Base-by-base conservation (phyloP, 495 filamentous ascomycete genomes). In the Podospora fimiseda region DNA sequence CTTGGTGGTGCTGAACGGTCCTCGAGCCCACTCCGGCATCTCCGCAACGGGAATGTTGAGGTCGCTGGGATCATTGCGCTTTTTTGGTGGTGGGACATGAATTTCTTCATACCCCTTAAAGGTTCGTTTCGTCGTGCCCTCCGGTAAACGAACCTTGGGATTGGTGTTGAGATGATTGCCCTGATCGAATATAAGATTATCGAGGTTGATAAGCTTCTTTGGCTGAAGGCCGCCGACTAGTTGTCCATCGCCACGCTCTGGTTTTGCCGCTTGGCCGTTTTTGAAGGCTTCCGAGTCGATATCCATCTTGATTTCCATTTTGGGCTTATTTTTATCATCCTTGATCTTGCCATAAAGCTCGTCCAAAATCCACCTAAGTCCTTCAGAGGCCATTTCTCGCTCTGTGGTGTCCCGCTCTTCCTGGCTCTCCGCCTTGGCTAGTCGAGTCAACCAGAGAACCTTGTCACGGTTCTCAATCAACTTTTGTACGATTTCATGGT, bases 81-180 rank as follows among this genome's bases (percentile, higher is more conserved):
- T 80, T 67, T 95, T 93, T 14, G 93, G 93, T 5, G 88, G 80
- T 1, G 94, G 93, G 14, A 99, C 90, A 62, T 96, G 93, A 52
- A 96, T 95, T 65, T 99, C 93, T 67, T 97, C 93, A 55, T 96
- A 99, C 22, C 94, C 93, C 69, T 97, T 97, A 72, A 95, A 95
- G 0, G 87, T 89, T 11, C 89, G 80, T 68, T 97, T 96, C 0
- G 86, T 95, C 1, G 94, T 95, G 20, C 94, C 93, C 61, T 95
- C 88, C 1, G 93, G 93, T n/a, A 97, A 79, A 56, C 87, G 89
- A 43, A 97, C 91, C 66, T 87, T 96, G 2, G 90, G 84, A 60
- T 99, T 97, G 9, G 94, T 96, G 91, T 97, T 97, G 15, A 97
- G 76, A 73, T 99, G 93, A 59, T 96, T 97, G 14, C 93, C 93